Conservation (phyloP, 495 filamentous ascomycete genomes). For the Staphylotrichum longicolle region DNA sequence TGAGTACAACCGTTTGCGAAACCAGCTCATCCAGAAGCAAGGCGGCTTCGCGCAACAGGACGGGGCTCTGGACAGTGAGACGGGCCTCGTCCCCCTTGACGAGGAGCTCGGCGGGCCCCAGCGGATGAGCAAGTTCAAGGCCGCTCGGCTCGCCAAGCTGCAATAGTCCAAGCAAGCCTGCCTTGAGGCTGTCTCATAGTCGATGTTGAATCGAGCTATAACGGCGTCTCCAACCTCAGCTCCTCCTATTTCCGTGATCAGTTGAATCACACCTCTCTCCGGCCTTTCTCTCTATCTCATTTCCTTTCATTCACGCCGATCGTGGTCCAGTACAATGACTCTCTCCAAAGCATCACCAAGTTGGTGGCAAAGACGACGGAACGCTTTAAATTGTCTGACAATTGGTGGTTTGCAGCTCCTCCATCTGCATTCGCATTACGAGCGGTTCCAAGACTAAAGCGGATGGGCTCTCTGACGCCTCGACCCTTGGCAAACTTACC, state of each 20-base stretch:
- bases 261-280: neutral
- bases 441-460: slow-evolving; percentile 51
- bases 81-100: slow-evolving; percentile 55
- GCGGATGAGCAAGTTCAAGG: slow-evolving; percentile 85
- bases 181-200: slow-evolving; percentile 19
- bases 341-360: slow-evolving; percentile 1
- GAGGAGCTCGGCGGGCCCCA: slow-evolving; percentile 63
- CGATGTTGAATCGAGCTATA: slow-evolving; percentile 28
- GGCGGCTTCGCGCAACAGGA: slow-evolving; percentile 70
- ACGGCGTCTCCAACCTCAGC: slow-evolving; percentile 9
- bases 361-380: slow-evolving; percentile 30
- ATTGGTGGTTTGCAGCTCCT: slow-evolving; percentile 52
- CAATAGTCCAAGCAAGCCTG: slow-evolving; percentile 20
- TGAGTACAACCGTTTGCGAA: slow-evolving; percentile 78
- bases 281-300: neutral
- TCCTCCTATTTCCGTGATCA: slow-evolving; percentile 8
- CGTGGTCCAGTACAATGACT: neutral
- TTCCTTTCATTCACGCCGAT: neutral
- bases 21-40: slow-evolving; percentile 72
- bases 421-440: slow-evolving; percentile 53
- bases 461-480: slow-evolving; percentile 61
- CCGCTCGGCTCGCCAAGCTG: slow-evolving; percentile 64
- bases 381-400: slow-evolving; percentile 48
- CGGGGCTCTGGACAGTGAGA: slow-evolving; percentile 42
- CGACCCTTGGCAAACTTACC: slow-evolving; percentile 35